phyloP scores from a whole-genome alignment of 225 moss, liverwort and hornwort genomes.

The Takakia lepidozioides region DNA sequence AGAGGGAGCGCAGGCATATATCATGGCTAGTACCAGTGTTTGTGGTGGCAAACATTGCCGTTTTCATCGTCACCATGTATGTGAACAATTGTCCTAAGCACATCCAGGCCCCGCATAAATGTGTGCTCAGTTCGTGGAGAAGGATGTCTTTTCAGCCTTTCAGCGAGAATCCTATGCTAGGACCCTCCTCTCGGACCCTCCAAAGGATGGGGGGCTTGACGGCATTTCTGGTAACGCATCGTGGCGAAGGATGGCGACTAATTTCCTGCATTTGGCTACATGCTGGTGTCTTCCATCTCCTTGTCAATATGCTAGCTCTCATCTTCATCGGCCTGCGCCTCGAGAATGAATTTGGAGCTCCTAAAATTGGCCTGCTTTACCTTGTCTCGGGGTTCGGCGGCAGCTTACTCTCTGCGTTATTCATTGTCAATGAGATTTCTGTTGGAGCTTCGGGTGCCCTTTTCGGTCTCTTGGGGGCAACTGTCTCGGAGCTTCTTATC shows the following conservation, averaged over 20 bases:
- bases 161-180: conserved; percentile 39
- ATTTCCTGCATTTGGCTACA: conserved; percentile 38
- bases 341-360: conserved; percentile 41
- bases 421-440: conserved; percentile 35
- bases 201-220: conserved; percentile 36
- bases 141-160: conserved; percentile 43
- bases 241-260: conserved; percentile 40
- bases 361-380: conserved; percentile 26
- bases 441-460: conserved; percentile 40
- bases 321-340: conserved; percentile 41
- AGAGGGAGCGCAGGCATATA: too few relatives aligned
- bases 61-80: too few relatives aligned
- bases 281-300: conserved; percentile 34
- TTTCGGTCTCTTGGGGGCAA: conserved; percentile 47
- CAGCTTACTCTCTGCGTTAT: conserved; percentile 33
- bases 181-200: conserved; percentile 32
- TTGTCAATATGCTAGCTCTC: conserved; percentile 29
- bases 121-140: conserved; percentile 20
- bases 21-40: too few relatives aligned
- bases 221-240: conserved; percentile 31
- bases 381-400: conserved; percentile 35
- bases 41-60: too few relatives aligned
- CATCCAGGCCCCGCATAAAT: not conserved
- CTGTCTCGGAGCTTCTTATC: conserved; percentile 19
- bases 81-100: conserved; percentile 32